phyloP scores from a whole-genome alignment of 176 grass and related monocot genomes.

The Avena atlantica region DNA sequence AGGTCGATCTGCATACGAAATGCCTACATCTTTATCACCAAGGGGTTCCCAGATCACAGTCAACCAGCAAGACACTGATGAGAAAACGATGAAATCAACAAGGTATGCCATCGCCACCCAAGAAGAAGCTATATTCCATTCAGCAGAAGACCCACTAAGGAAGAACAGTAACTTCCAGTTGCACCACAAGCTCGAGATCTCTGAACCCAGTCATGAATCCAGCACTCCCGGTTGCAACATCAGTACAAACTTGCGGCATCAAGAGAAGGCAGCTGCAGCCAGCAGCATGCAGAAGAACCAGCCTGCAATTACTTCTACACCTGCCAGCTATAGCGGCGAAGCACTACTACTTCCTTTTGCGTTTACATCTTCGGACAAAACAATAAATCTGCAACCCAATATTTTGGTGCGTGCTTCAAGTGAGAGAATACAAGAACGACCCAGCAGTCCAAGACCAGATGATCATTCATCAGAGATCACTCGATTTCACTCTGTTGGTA shows the following conservation, averaged over 20 bases:
- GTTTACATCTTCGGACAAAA: constrained; percentile 43
- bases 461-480: constrained; percentile 34
- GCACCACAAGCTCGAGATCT: constrained; percentile 38
- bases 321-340: background rate
- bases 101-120: constrained; percentile 27
- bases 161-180: constrained; percentile 31
- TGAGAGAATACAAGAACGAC: constrained; percentile 46
- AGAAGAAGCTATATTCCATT: constrained; percentile 24
- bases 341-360: constrained; percentile 12
- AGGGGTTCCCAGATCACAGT: constrained; percentile 23
- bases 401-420: constrained; percentile 48
- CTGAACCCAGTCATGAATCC: constrained; percentile 14
- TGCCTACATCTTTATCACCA: constrained; percentile 21
- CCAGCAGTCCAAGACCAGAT: constrained; percentile 39
- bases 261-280: constrained; percentile 32
- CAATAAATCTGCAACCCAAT: constrained; percentile 38
- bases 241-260: constrained; percentile 24
- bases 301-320: constrained; percentile 22
- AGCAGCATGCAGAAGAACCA: constrained; percentile 38
- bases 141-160: constrained; percentile 24
- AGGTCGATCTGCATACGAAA: constrained; percentile 1
- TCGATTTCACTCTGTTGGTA: constrained; percentile 53
- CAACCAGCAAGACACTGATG: constrained; percentile 30
- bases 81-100: constrained; percentile 26
- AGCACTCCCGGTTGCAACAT: constrained; percentile 36